These are phyloP conservation scores for Musa schizocarpa DNA, from an alignment of 176 grass and related monocot genomes.

Conservation along the genomic window DNA sequence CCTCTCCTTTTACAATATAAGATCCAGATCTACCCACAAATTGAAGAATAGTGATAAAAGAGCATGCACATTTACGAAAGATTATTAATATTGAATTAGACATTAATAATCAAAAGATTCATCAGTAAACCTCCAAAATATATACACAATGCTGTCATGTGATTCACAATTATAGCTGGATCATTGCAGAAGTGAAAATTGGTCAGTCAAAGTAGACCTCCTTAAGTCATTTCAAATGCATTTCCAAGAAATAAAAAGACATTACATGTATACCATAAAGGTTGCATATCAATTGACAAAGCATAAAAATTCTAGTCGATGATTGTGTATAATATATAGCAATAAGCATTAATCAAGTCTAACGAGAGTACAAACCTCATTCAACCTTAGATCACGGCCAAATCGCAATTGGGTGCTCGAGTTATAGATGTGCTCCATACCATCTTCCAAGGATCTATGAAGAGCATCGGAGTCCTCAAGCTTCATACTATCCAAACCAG, in stretches of 20 bases:
- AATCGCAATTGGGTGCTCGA: constrained; percentile 79
- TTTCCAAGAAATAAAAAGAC: not conserved
- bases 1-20: too few relatives aligned
- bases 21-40: too few relatives aligned
- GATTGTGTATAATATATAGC: not conserved
- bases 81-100: too few relatives aligned
- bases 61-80: too few relatives aligned
- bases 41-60: too few relatives aligned
- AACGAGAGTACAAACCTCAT: constrained; percentile 58
- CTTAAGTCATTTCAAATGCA: not conserved
- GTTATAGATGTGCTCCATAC: constrained; percentile 96
- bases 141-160: too few relatives aligned
- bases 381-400: constrained; percentile 84
- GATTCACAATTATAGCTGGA: not conserved
- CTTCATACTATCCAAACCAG: constrained; percentile 52
- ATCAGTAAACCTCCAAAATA: too few relatives aligned
- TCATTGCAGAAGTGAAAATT: not conserved
- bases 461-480: constrained; percentile 66
- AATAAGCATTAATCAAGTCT: not conserved
- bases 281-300: not conserved
- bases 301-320: not conserved
- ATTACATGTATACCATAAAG: not conserved
- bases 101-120: too few relatives aligned
- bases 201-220: not conserved
- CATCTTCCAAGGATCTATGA: constrained; percentile 79